Percentiles rank a stretch among this genome's conserved stretches.
Conservation (phyloP, 148 eudicot genomes). For the Diospyros kaki region DNA sequence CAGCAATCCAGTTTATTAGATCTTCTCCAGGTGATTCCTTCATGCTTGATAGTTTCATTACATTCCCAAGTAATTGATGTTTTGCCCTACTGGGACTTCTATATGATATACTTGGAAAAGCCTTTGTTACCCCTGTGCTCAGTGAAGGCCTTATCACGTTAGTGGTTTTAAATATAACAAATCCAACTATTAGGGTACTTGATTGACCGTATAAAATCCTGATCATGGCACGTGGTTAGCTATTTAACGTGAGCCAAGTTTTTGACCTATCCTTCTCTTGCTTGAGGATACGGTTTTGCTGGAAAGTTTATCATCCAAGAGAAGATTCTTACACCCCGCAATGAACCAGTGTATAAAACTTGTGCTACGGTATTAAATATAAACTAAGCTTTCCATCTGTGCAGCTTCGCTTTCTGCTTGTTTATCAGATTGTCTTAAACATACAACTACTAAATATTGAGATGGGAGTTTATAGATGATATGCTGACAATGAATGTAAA, state of each 20-base stretch:
- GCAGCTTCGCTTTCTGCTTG: not conserved
- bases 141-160: too few relatives aligned
- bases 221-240: too few relatives aligned
- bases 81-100: not conserved
- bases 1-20: conserved; percentile 83
- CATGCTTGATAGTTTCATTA: not conserved
- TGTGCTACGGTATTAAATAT: not conserved
- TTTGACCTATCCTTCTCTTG: too few relatives aligned
- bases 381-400: not conserved
- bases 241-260: too few relatives aligned
- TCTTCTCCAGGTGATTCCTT: conserved; percentile 64
- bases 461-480: not conserved
- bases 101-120: conserved; percentile 6
- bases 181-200: too few relatives aligned
- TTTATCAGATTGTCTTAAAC: not conserved
- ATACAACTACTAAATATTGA: not conserved
- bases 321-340: not conserved
- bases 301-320: too few relatives aligned
- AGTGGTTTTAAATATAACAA: too few relatives aligned
- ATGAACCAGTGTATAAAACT: too few relatives aligned
- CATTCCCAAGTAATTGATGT: not conserved
- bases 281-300: too few relatives aligned
- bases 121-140: not conserved
- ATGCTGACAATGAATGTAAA: not conserved
- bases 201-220: too few relatives aligned